Conservation (phyloP, 495 filamentous ascomycete genomes). For the Penicillium canariense region DNA sequence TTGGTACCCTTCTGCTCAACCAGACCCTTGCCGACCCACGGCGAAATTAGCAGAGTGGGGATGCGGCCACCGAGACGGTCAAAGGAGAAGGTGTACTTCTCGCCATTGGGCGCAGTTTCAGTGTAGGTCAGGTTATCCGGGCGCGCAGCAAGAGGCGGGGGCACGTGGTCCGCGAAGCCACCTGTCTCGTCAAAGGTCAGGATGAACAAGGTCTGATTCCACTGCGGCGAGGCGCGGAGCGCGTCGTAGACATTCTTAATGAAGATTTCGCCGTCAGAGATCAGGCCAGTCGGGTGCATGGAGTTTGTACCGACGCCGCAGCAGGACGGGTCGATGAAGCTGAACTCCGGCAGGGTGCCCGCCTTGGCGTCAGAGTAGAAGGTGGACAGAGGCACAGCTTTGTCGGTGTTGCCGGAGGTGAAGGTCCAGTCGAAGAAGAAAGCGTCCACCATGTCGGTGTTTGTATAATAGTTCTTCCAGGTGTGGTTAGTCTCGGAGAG, state of each 20-base stretch:
- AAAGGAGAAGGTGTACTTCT: slow-evolving; percentile 45
- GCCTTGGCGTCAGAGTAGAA: slow-evolving; percentile 39
- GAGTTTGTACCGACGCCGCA: slow-evolving; percentile 45
- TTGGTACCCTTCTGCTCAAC: slow-evolving; percentile 49
- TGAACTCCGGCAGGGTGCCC: slow-evolving; percentile 44
- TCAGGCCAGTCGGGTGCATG: slow-evolving; percentile 46
- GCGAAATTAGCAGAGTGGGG: slow-evolving; percentile 50
- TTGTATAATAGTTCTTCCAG: slow-evolving; percentile 53
- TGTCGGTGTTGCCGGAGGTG: slow-evolving; percentile 29
- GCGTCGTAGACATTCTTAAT: slow-evolving; percentile 52
- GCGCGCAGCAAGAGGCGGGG: slow-evolving; percentile 39
- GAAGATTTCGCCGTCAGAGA: slow-evolving; percentile 47
- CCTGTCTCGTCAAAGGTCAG: slow-evolving; percentile 52
- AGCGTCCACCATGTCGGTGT: slow-evolving; percentile 30
- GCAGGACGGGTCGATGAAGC: slow-evolving; percentile 53
- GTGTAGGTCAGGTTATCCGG: slow-evolving; percentile 45
- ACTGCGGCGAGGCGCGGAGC: slow-evolving; percentile 43
- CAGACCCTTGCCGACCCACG: slow-evolving; percentile 41
- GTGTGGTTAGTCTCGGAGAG: slow-evolving; percentile 40
- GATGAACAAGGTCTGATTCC: slow-evolving; percentile 47
- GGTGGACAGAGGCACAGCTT: slow-evolving; percentile 29
- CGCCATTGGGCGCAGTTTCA: slow-evolving; percentile 37
- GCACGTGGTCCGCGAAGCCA: slow-evolving; percentile 51
- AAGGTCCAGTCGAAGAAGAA: slow-evolving; percentile 46
- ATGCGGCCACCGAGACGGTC: slow-evolving; percentile 49